These are phyloP conservation scores for Escovopsis weberi DNA, from an alignment of 2,329 filamentous ascomycete genomes.

Conservation along the genomic window DNA sequence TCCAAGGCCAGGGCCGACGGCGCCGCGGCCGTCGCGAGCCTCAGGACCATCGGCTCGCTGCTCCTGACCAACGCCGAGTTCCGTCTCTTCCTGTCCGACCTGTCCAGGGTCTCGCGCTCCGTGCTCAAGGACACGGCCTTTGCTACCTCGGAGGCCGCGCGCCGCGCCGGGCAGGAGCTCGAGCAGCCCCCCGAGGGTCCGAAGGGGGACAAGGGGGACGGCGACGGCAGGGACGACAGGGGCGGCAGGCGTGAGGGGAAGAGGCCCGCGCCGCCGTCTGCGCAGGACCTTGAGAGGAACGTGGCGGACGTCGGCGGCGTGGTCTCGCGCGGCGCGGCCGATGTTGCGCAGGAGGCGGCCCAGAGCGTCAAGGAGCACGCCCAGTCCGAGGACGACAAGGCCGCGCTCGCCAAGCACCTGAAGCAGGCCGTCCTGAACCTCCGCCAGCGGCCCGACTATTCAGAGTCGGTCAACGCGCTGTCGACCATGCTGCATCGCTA, in stretches of 20 bases:
- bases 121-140: constrained; percentile 80
- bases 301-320: constrained; percentile 40
- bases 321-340: constrained; percentile 36
- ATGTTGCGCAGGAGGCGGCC: constrained; percentile 43
- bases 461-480: constrained; percentile 70
- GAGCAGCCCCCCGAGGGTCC: constrained; percentile 44
- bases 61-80: constrained; percentile 85
- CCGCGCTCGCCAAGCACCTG: constrained; percentile 59
- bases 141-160: constrained; percentile 60
- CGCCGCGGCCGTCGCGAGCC: constrained; percentile 51
- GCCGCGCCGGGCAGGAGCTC: constrained; percentile 57
- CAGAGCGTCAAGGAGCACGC: constrained; percentile 63
- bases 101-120: constrained; percentile 64
- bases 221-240: constrained; percentile 37
- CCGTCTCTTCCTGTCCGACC: constrained; percentile 67
- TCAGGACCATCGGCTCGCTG: constrained; percentile 72
- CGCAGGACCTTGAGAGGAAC: constrained; percentile 48
- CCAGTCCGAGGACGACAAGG: constrained; percentile 57
- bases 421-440: constrained; percentile 64
- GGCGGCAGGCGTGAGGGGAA: constrained; percentile 8
- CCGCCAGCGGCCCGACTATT: constrained; percentile 65
- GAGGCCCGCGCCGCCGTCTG: constrained; percentile 32
- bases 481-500: constrained; percentile 65
- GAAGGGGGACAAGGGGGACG: constrained; percentile 30
- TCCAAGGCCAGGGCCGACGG: constrained; percentile 20